phyloP scores from a whole-genome alignment of 2,329 filamentous ascomycete species.

The Colletotrichum falcatum region DNA sequence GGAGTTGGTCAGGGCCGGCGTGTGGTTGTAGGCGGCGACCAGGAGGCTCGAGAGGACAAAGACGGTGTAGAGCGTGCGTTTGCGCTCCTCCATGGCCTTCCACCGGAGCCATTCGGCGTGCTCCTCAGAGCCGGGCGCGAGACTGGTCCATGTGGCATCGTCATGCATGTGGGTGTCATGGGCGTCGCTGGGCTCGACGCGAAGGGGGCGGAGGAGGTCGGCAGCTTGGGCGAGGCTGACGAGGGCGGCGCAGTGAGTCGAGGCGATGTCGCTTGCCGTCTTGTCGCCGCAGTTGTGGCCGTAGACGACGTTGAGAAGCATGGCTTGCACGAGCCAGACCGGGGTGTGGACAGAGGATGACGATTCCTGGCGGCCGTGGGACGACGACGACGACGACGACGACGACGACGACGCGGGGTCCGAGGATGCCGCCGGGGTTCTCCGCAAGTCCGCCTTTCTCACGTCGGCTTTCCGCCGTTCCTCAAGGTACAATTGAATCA shows the following conservation, averaged over 20 bases:
- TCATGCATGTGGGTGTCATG: constrained; percentile 71
- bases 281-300: constrained; percentile 96
- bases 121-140: constrained; percentile 64
- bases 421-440: constrained; percentile 58
- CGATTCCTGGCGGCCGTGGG: constrained; percentile 65
- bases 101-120: constrained; percentile 88
- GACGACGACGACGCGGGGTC: constrained; percentile 53
- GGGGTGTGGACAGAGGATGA: constrained; percentile 79
- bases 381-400: constrained; percentile 55
- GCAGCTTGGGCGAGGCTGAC: constrained; percentile 92
- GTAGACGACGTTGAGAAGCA: constrained; percentile 96
- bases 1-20: constrained; percentile 91
- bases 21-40: constrained; percentile 92
- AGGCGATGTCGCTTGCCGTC: constrained; percentile 89
- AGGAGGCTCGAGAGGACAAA: constrained; percentile 92
- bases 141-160: constrained; percentile 59
- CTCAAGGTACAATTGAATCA: constrained; percentile 93
- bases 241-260: constrained; percentile 89
- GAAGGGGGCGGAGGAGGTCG: constrained; percentile 69
- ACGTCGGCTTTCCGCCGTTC: constrained; percentile 90
- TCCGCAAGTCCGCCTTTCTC: constrained; percentile 69
- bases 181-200: constrained; percentile 58
- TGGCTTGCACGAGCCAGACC: constrained; percentile 95
- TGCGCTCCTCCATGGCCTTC: constrained; percentile 90
- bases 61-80: constrained; percentile 90